A percentile compares a stretch with the other conserved stretches of the same genome.
Conservation (phyloP, 208 protist genomes). For the Tritrichomonas foetus region DNA sequence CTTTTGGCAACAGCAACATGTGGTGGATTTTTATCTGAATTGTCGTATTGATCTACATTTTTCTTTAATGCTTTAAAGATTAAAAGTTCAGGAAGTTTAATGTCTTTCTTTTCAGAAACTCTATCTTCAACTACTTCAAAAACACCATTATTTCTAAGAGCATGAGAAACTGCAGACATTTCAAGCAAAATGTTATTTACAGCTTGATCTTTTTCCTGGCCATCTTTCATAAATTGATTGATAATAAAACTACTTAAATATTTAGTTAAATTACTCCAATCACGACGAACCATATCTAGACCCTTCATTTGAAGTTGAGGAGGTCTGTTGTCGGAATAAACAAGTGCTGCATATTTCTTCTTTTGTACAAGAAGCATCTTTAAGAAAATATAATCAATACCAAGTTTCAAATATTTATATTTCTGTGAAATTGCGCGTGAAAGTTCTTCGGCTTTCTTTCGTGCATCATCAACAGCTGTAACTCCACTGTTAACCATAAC, state of each 20-base stretch:
- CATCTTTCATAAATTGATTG: slow-evolving; percentile 75
- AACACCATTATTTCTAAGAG: not conserved
- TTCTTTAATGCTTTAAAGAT: not conserved
- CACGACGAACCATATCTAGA: slow-evolving; percentile 96
- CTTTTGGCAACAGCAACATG: not conserved
- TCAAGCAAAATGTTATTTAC: slow-evolving; percentile 56
- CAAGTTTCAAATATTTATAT: slow-evolving; percentile 95
- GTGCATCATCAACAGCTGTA: slow-evolving; percentile 58
- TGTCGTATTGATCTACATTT: not conserved
- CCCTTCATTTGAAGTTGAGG: slow-evolving; percentile 86
- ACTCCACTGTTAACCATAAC: slow-evolving; percentile 97
- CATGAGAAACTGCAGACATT: not conserved
- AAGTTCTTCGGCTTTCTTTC: slow-evolving; percentile 72
- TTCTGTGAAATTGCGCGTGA: slow-evolving; percentile 88
- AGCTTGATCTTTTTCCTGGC: slow-evolving; percentile 60
- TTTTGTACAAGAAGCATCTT: slow-evolving; percentile 88
- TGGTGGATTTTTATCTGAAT: not conserved
- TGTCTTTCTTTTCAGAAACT: not conserved
- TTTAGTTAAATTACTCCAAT: slow-evolving; percentile 96
- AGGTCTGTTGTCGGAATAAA: slow-evolving; percentile 55
- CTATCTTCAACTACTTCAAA: not conserved
- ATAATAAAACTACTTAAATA: slow-evolving; percentile 78
- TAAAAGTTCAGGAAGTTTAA: not conserved
- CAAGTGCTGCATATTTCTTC: slow-evolving; percentile 78
- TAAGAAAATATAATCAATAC: slow-evolving; percentile 98